phyloP scores from a whole-genome alignment of 2,329 filamentous ascomycete genomes.

The Hymenoscyphus linearis region DNA sequence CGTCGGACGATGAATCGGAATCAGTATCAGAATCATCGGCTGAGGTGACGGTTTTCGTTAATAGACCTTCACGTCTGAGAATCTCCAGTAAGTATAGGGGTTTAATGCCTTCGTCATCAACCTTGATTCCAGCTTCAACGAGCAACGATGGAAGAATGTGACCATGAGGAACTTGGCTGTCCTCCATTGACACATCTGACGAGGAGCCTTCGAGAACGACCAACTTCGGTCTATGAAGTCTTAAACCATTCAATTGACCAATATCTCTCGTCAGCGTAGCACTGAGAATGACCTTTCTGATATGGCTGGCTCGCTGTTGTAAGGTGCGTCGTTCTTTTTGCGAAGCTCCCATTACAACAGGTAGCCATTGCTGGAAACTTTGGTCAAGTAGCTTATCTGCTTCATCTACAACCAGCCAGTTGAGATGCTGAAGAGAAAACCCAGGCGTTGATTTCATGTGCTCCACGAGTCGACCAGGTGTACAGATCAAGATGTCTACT shows the following conservation, averaged over 20 bases:
- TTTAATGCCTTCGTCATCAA: conserved; percentile 66
- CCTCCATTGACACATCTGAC: conserved; percentile 23
- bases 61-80: conserved; percentile 52
- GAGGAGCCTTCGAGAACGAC: conserved; percentile 60
- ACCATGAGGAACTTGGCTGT: conserved; percentile 36
- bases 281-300: conserved; percentile 81
- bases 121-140: conserved; percentile 60
- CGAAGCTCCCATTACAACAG: conserved; percentile 60
- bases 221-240: conserved; percentile 67
- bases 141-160: conserved; percentile 60
- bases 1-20: not conserved
- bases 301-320: conserved; percentile 27
- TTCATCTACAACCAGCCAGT: conserved; percentile 90
- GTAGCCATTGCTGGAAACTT: conserved; percentile 88
- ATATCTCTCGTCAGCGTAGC: conserved; percentile 89
- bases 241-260: conserved; percentile 69
- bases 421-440: conserved; percentile 70
- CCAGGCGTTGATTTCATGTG: conserved; percentile 80
- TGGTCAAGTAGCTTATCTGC: conserved; percentile 88
- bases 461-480: conserved; percentile 85
- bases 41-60: conserved; percentile 15
- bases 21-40: conserved; percentile 18
- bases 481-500: conserved; percentile 85
- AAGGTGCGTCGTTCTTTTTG: conserved; percentile 7
- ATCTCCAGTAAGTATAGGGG: conserved; percentile 81